Conservation (phyloP, 345 rosid species). For the Hirschfeldia incana region DNA sequence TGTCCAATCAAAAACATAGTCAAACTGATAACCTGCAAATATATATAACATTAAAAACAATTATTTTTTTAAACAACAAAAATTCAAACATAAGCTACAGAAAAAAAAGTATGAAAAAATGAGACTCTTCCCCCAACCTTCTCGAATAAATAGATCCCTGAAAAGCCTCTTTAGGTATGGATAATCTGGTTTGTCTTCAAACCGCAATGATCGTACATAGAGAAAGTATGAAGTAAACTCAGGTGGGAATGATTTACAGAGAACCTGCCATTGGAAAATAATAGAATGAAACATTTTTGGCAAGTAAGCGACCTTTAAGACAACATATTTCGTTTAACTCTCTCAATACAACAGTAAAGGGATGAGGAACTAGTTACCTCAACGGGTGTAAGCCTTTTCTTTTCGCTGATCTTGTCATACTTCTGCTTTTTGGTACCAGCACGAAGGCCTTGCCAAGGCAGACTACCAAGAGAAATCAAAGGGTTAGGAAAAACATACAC, state of each 20-base stretch:
- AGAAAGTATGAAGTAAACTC: slow-evolving; percentile 96
- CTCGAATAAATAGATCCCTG: slow-evolving; percentile 89
- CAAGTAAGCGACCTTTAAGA: background rate
- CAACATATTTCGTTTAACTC: background rate
- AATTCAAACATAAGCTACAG: background rate
- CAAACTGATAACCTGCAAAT: slow-evolving; percentile 88
- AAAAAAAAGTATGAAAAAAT: background rate
- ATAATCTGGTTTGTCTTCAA: slow-evolving; percentile 98
- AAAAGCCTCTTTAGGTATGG: slow-evolving; percentile 94
- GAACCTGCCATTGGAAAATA: slow-evolving; percentile 53
- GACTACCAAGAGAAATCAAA: slow-evolving; percentile 51
- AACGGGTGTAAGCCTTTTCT: slow-evolving; percentile 85
- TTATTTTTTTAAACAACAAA: background rate
- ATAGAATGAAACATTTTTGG: slow-evolving; percentile 5
- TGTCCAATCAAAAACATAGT: slow-evolving; percentile 97
- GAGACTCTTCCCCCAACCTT: slow-evolving; percentile 50
- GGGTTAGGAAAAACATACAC: slow-evolving; percentile 7
- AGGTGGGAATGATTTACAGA: slow-evolving; percentile 87
- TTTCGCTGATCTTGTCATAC: slow-evolving; percentile 95
- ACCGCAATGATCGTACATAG: slow-evolving; percentile 86
- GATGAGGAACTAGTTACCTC: slow-evolving; percentile 56
- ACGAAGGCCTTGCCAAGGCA: slow-evolving; percentile 97
- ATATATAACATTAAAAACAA: slow-evolving; percentile 2
- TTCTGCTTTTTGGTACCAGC: slow-evolving; percentile 99
- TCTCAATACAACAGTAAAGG: background rate